Evolutionary conservation across 192 early-diverging fungal species (phyloP).

Genomic region (Cetraspora pellucida): DNA sequence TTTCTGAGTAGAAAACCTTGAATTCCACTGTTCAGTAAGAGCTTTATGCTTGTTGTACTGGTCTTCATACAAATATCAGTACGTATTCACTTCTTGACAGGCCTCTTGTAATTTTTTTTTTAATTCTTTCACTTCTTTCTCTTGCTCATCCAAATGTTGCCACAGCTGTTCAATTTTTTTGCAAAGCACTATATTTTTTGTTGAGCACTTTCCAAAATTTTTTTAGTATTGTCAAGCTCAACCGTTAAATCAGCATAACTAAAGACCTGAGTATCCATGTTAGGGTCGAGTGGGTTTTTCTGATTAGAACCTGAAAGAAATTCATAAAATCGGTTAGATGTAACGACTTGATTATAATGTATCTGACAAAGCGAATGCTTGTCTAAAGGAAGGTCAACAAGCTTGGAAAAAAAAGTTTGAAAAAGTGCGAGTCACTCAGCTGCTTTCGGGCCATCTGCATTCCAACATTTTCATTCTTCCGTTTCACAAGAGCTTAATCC

Average conservation of each 20-base stretch:
- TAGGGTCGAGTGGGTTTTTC: too few species aligned
- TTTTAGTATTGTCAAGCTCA: not conserved
- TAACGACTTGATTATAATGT: too few species aligned
- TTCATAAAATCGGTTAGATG: too few species aligned
- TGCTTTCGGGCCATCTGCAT: too few species aligned
- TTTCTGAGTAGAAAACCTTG: constrained; percentile 1
- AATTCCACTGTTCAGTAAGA: constrained; percentile 20
- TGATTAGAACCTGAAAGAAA: too few species aligned
- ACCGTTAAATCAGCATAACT: not conserved
- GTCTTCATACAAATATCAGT: constrained; percentile 15
- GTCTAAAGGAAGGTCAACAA: too few species aligned
- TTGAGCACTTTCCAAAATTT: not conserved
- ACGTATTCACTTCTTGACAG: not conserved
- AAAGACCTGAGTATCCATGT: not conserved
- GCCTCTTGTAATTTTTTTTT: not conserved
- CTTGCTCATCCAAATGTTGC: not conserved
- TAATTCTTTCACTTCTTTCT: constrained; percentile 20
- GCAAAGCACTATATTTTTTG: not conserved
- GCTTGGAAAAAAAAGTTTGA: too few species aligned
- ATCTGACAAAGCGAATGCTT: too few species aligned
- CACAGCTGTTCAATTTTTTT: constrained; percentile 2
- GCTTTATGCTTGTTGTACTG: not conserved
- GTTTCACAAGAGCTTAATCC: not conserved
- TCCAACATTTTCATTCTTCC: not conserved
- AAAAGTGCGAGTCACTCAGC: too few species aligned